phyloP scores from a whole-genome alignment of 495 filamentous ascomycete genomes.

The Penicillium salamii region DNA sequence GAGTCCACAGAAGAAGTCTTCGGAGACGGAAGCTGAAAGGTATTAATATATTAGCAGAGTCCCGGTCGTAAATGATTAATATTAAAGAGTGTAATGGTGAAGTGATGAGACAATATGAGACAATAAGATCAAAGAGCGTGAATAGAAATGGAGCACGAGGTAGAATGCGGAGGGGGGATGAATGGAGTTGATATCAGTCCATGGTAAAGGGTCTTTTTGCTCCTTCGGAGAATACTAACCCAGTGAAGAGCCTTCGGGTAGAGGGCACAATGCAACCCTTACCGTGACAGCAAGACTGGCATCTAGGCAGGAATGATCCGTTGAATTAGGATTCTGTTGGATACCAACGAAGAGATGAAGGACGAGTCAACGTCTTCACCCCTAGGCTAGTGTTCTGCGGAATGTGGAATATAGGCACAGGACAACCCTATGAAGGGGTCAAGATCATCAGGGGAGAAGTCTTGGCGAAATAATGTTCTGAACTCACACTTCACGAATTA shows the following conservation, averaged over 20 bases:
- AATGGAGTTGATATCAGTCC: constrained; percentile 24
- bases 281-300: constrained; percentile 61
- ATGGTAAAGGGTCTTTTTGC: constrained; percentile 20
- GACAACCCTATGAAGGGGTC: constrained; percentile 44
- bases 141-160: constrained; percentile 8
- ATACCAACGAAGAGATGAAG: constrained; percentile 55
- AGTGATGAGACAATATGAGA: background rate
- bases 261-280: constrained; percentile 58
- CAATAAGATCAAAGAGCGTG: background rate
- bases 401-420: constrained; percentile 52
- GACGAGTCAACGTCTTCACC: constrained; percentile 73
- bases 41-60: constrained; percentile 38
- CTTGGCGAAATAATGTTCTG: constrained; percentile 29
- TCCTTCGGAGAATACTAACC: constrained; percentile 41
- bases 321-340: constrained; percentile 36
- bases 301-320: constrained; percentile 54
- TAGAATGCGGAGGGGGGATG: constrained; percentile 14
- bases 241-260: constrained; percentile 47
- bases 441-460: constrained; percentile 42
- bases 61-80: constrained; percentile 12
- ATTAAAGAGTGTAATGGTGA: constrained; percentile 18
- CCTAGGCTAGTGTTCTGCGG: constrained; percentile 48
- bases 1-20: constrained; percentile 38
- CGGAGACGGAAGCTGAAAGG: constrained; percentile 43
- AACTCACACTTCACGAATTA: constrained; percentile 39